Evolutionary conservation across 768 basidiomycete genomes (phyloP), one percentile per base, ranked within the genome.

Genomic region (Lentinula aciculospora): DNA sequence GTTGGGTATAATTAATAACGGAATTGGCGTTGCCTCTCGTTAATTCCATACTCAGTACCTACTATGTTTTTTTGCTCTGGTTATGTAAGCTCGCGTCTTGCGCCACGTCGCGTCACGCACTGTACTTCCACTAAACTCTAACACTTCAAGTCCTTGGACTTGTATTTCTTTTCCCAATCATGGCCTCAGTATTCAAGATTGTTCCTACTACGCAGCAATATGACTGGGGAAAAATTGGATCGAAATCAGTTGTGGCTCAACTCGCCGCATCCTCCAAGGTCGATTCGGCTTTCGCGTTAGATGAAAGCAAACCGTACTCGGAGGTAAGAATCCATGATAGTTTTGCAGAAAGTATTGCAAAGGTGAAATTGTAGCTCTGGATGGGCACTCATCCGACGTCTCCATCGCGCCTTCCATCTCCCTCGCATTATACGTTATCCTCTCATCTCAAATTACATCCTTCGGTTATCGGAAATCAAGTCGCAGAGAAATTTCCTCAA

Each of bases 381-480:
- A 98, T 98, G 96, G 97, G 97, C 9, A 98, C 97, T 0, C 97
- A 98, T 65, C 81, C 90, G 2, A 89, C 76, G 34, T 79, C 86
- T 7, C 88, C 88, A 0, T 86, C 88, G 5, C 72, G 70, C 6
- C 67, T 83, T 19, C 59, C 75, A 10, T 79, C 81, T 15, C 80
- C 83, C 17, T 81, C 81, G 1, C 67, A 54, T 31, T 69, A 74
- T 9, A 71, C 71, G 21, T 84, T 84, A 60, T 82, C 79, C 3
- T 74, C 83, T 19, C 72, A 90, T 66, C 79, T 99, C 60, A 75
- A 81, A 19, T 71, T 76, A 3, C 76, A 91, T 68, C 85, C 88
- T 27, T 73, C 79, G 48, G 80, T 94, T 57, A 82, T 98, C 42
- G 89, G 91, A 17, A 64, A 73, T 9, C 68, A 69, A 23, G 78